Evolutionary conservation across 352 stramenopile species (phyloP), one percentile per base, ranked within the genome.

Genomic region (Nothophytophthora sp.): DNA sequence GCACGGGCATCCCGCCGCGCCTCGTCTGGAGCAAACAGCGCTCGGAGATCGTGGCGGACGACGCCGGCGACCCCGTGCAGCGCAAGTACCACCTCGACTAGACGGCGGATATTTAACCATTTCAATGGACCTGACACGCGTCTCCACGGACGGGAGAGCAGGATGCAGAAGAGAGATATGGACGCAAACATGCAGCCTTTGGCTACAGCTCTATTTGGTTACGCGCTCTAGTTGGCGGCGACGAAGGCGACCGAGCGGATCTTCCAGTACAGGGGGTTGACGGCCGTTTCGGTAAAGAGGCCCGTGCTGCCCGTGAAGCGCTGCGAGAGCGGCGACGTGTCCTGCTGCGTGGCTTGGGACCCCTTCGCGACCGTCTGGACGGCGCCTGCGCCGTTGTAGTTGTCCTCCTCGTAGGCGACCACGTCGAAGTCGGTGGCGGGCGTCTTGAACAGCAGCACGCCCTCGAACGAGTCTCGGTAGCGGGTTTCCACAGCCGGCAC

Each of bases 1-100:
- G 70, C 55, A 67, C 67, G 8, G 58, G 35, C 8, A 76, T 85
- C 24, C 81, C 81, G 9, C 81, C 79, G 6, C 68, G 73, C 11
- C 48, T 92, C 9, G 76, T 92, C 13, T 92, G 81, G 81, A 89
- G 76, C 53, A 90, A 92, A 25, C 81, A 92, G 47, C 65, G 62
- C 1, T 63, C 69, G 20, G 47, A 76, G 37, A 52, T 88, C 15
- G 63, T 81, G 9, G 63, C 59, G 0, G 57, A 66, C 8, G 61
- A 88, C 49, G 54, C 73, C 19, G 50, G 60, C 27, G 76, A 92
- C 52, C 51, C 63, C 24, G 59, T 92, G 16, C 81, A 92, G 48
- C 72, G 70, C 39, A 89, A 88, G 50, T 92, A 84, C 48, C 66
- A 73, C 29, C 63, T 92, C 13, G 59, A 71, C 47, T 56, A 59